phyloP scores from a whole-genome alignment of 106 monocot genomes.

The Iris macrosiphon region DNA sequence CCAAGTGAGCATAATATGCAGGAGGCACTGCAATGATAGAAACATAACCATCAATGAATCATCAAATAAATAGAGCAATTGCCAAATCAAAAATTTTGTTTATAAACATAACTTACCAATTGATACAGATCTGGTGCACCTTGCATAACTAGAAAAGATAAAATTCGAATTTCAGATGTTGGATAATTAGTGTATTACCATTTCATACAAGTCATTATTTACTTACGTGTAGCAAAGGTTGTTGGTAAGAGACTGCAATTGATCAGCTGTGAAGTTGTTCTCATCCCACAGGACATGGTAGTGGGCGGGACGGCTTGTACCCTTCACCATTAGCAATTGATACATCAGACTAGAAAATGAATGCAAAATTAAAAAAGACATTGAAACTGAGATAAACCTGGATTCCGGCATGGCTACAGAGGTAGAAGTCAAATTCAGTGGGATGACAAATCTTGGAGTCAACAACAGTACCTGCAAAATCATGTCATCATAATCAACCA shows the following conservation, averaged over 20 bases:
- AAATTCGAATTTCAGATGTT: conserved; percentile 1
- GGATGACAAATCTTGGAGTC: conserved; percentile 28
- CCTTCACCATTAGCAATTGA: neutral
- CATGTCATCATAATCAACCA: neutral
- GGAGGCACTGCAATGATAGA: conserved; percentile 29
- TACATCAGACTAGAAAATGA: too few relatives aligned
- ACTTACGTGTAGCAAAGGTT: conserved; percentile 89
- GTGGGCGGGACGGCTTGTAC: conserved; percentile 26
- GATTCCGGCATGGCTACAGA: conserved; percentile 29
- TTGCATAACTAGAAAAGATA: conserved; percentile 8
- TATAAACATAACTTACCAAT: conserved; percentile 11
- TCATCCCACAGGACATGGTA: conserved; percentile 27
- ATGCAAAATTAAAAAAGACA: too few relatives aligned
- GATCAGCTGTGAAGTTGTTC: conserved; percentile 17
- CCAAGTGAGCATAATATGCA: conserved; percentile 49
- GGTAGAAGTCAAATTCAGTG: conserved; percentile 26
- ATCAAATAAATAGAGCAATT: neutral
- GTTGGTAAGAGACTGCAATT: conserved; percentile 56
- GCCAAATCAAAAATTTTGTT: neutral
- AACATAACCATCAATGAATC: neutral
- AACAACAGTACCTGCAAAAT: conserved; percentile 22
- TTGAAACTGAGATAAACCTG: neutral
- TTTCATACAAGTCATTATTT: conserved; percentile 8
- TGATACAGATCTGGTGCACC: conserved; percentile 19
- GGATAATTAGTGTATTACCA: conserved; percentile 6